Conservation (phyloP, 108 stramenopile genomes). For the Cyclostephanos invisitatus region DNA sequence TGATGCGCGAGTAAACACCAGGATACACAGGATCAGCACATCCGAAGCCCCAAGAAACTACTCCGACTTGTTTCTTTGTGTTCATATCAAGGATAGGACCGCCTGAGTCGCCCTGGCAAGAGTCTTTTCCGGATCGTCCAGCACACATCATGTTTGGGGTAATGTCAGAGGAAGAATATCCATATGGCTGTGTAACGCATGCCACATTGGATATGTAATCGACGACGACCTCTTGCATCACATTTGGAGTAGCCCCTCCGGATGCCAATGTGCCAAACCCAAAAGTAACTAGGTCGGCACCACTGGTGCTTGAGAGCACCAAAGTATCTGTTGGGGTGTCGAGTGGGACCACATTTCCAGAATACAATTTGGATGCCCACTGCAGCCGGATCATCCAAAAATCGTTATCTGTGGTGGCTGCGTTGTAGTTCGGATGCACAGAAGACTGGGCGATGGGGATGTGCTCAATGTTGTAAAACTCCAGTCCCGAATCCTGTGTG, state of each 20-base stretch:
- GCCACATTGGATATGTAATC: neutral
- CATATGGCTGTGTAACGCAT: neutral
- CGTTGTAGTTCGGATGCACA: neutral
- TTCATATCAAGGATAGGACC: neutral
- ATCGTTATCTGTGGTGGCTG: neutral
- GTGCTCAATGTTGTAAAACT: conserved; percentile 7
- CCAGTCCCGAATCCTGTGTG: neutral
- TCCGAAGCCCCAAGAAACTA: conserved; percentile 5
- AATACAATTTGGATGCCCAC: conserved; percentile 5
- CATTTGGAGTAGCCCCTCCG: neutral
- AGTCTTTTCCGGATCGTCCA: neutral
- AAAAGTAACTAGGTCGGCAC: neutral
- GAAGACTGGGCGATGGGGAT: neutral
- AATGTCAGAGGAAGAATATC: neutral
- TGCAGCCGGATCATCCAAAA: neutral
- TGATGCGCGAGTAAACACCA: conserved; percentile 9
- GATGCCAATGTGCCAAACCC: conserved; percentile 9
- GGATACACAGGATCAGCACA: conserved; percentile 9
- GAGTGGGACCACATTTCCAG: neutral
- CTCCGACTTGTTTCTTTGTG: neutral
- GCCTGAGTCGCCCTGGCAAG: conserved; percentile 16
- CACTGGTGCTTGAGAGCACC: neutral
- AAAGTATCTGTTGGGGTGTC: neutral
- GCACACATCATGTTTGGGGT: neutral
- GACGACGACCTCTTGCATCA: conserved; percentile 1